phyloP scores from a whole-genome alignment of 2,329 filamentous ascomycete species.

The Alternaria sp. region DNA sequence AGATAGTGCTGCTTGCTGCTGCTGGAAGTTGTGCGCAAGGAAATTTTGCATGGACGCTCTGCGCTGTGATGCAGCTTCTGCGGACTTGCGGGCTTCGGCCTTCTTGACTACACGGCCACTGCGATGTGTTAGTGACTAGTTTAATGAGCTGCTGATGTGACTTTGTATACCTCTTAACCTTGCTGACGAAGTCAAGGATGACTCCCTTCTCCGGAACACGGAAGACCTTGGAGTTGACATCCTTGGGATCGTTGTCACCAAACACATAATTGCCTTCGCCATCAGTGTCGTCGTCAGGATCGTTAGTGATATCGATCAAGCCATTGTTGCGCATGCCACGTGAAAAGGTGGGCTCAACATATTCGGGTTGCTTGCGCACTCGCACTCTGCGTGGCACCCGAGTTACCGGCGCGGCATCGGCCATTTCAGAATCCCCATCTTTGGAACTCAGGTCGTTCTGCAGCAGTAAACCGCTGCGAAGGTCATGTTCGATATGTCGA shows the following conservation, averaged over 20 bases:
- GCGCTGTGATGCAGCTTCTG: constrained; percentile 24
- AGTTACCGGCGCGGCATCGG: constrained; percentile 30
- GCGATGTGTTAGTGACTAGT: constrained; percentile 19
- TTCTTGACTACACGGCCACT: constrained; percentile 35
- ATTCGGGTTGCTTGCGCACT: constrained; percentile 56
- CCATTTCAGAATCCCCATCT: constrained; percentile 38
- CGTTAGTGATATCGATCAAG: constrained; percentile 54
- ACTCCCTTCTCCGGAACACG: constrained; percentile 55
- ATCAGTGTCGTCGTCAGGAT: constrained; percentile 51
- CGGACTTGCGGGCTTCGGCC: constrained; percentile 16
- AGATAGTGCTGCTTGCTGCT: constrained; percentile 71
- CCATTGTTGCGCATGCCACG: constrained; percentile 67
- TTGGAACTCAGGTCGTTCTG: constrained; percentile 42
- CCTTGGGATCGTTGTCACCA: constrained; percentile 48
- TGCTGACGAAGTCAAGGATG: constrained; percentile 67
- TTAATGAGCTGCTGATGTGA: constrained; percentile 4
- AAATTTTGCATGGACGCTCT: constrained; percentile 37
- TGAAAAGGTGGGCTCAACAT: constrained; percentile 56
- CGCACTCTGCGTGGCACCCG: constrained; percentile 53
- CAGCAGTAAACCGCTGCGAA: constrained; percentile 52
- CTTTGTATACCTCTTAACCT: constrained; percentile 55
- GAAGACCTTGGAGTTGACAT: constrained; percentile 49
- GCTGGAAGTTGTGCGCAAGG: constrained; percentile 54
- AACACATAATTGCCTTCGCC: constrained; percentile 53
- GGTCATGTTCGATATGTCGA: constrained; percentile 79